Evolutionary conservation across 31 red algal species (phyloP), one percentile per base, ranked within the genome.

Genomic region (Pterothamnion heteromorphum): DNA sequence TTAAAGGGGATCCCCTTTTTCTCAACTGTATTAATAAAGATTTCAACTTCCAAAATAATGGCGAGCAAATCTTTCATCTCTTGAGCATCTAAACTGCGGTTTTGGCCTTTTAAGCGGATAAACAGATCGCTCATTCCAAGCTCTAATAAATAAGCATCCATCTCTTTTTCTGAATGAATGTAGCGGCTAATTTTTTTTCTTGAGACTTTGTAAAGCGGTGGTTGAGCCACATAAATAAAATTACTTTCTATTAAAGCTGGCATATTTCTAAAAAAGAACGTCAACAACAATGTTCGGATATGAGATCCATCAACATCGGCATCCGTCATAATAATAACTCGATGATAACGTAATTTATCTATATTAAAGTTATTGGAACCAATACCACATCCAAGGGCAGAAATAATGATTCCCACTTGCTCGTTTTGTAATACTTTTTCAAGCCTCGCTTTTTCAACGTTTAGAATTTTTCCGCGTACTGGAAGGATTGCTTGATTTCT

Each of bases 291-390:
- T 22, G 74, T 84, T 27, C 72, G 74, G 74, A 91, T 91, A 84
- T 91, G 90, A 39, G 30, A 37, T 36, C 90, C 90, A 44, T 91
- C 90, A 74, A 91, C 90, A 44, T 91, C 90, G 27, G 90, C 90
- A 44, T 91, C 90, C 33, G 31, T 26, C 74, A 91, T 33, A 32
- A 91, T 83, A 74, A 91, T 84, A 28, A 91, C 84, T 28, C 39
- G 27, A 36, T 84, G 74, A 74, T 91, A 91, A 23, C 90, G 72
- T 27, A 33, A 84, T 91, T 80, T 84, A 28, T 36, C 32, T 24
- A 84, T 27, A 84, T 91, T 44, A 33, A 91, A 84, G 21, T 64
- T 41, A 28, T 84, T 44, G 21, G 22, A 31, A 28, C 90, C 90
- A 27, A 84, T 22, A 91, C 90, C 90, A 26, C 31, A n/a, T 26